Conservation (phyloP, 306 rosid species). For the Malus orientalis region DNA sequence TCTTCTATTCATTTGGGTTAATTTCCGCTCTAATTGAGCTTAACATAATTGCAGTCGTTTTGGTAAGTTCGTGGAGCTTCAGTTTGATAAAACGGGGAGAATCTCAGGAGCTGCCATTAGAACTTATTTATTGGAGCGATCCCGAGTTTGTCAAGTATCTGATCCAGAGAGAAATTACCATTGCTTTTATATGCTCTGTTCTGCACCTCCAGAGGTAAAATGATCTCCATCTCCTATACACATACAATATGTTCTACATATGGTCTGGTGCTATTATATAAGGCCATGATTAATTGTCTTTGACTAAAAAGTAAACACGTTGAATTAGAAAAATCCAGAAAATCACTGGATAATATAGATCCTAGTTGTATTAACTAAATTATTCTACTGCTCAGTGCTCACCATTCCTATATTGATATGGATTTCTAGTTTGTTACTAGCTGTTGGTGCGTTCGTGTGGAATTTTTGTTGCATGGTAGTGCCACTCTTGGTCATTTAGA, state of each 20-base stretch:
- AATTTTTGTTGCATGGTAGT: background rate
- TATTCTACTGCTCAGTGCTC: background rate
- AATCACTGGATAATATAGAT: background rate
- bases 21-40: slow-evolving; percentile 27
- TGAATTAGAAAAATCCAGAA: background rate
- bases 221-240: background rate
- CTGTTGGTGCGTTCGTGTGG: background rate
- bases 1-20: slow-evolving; percentile 11
- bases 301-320: background rate
- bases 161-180: slow-evolving; percentile 98
- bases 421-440: background rate
- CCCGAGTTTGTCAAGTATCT: slow-evolving; percentile 97
- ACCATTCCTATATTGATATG: background rate
- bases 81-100: slow-evolving; percentile 73
- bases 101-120: slow-evolving; percentile 98
- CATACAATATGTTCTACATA: background rate
- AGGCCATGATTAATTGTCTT: background rate
- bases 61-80: slow-evolving; percentile 98
- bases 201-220: slow-evolving; percentile 78
- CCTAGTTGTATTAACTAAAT: background rate
- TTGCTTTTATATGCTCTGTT: slow-evolving; percentile 97
- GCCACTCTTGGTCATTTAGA: background rate
- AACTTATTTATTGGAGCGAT: slow-evolving; percentile 82
- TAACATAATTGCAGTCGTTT: slow-evolving; percentile 73
- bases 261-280: background rate